Evolutionary conservation across 495 filamentous ascomycete species (phyloP), one percentile per base, ranked within the genome.

Genomic region (Amorphotheca resinae): DNA sequence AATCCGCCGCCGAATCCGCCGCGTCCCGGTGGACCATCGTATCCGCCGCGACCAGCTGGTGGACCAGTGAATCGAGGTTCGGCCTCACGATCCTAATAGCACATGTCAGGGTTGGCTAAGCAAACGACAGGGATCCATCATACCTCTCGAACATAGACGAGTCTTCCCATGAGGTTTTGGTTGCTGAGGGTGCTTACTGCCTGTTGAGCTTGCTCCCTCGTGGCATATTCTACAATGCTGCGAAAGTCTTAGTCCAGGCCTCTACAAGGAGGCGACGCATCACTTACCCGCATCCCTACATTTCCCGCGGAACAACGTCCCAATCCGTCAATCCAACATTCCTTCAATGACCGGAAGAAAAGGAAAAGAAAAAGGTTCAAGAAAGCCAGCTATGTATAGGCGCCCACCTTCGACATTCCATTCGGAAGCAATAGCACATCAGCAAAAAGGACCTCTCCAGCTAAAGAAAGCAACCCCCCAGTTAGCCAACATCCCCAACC

Each of bases 321-420:
- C 84, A 80, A 79, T 80, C 89, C 88, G 91, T 98, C 88, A 98
- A 98, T 86, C 84, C 86, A 93, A 86, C 80, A 76, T 80, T 85
- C 84, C 86, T 82, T 79, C 78, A 88, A 77, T 72, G 72, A 69
- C 65, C 69, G 71, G 70, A 73, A 69, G 70, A 72, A 72, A 64
- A 71, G 65, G 73, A 72, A 70, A 73, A 69, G 70, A 72, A 64
- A 72, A 66, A 73, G 66, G 65, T 68, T 74, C 75, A 72, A 80
- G 79, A 75, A 81, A 86, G 77, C 77, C 84, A 77, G 76, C 79
- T 87, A 79, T 76, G 66, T 67, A 76, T 86, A 84, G 79, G 77
- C 79, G 84, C 87, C 86, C 87, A 95, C 91, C 93, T 98, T 98
- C 84, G 89, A 95, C 91, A 98, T 98, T 87, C 91, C 91, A 79